Percentiles rank a stretch among this genome's conserved stretches.
Conservation (phyloP, 179 eudicot species). For the Carnegiea gigantea region DNA sequence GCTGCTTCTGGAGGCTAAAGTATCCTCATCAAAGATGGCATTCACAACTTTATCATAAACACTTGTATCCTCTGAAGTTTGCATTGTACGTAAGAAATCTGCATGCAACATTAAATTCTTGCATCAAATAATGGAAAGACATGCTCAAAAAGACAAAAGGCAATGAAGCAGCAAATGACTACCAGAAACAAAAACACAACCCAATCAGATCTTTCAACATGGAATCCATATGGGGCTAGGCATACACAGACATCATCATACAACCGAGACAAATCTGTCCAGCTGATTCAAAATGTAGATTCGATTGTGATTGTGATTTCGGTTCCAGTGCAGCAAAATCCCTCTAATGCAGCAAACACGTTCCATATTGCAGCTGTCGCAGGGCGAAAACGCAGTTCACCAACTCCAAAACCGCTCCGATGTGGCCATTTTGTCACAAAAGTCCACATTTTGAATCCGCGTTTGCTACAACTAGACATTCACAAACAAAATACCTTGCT, state of each 20-base stretch:
- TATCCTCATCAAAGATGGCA: slow-evolving; percentile 78
- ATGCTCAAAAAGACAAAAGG: slow-evolving; percentile 4
- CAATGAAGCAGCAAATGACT: neutral
- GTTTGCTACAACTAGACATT: neutral
- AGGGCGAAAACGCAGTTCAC: no score
- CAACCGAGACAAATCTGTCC: neutral
- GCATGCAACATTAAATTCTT: slow-evolving; percentile 22
- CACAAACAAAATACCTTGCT: neutral
- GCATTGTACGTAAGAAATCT: slow-evolving; percentile 80
- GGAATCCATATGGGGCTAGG: neutral
- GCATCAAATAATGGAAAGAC: slow-evolving; percentile 3
- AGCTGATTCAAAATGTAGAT: neutral
- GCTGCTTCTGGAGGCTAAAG: slow-evolving; percentile 45
- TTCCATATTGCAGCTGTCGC: no score
- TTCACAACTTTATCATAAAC: slow-evolving; percentile 82
- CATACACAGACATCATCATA: neutral
- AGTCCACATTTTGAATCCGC: no score
- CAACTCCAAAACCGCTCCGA: no score
- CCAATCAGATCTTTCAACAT: neutral
- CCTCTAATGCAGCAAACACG: no score
- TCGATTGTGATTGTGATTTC: no score
- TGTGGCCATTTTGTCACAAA: no score
- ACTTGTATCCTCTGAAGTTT: slow-evolving; percentile 86
- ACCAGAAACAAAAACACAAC: neutral
- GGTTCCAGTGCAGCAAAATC: no score